A percentile compares a stretch with the other conserved stretches of the same genome.
Conservation (phyloP, 495 filamentous ascomycete species). For the Aspergillus incahuasiensis region DNA sequence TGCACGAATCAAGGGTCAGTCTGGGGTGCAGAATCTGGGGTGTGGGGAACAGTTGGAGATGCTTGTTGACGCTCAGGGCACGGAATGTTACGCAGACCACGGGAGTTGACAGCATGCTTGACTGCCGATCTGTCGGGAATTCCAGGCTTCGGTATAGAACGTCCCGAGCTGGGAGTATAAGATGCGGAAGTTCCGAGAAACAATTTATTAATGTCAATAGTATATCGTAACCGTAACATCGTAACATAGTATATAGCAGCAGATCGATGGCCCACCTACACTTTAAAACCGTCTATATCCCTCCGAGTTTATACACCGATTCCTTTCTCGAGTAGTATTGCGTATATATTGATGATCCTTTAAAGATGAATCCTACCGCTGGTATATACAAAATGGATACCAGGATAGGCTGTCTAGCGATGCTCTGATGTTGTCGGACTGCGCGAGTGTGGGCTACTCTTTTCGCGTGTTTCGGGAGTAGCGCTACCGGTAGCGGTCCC, state of each 20-base stretch:
- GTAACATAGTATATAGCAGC: neutral
- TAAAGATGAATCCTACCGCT: slow-evolving; percentile 1
- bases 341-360: slow-evolving; percentile 10
- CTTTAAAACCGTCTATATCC: neutral
- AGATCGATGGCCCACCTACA: neutral
- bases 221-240: slow-evolving; percentile 8
- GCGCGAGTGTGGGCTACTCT: slow-evolving; percentile 1
- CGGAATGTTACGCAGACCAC: neutral
- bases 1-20: neutral
- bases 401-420: slow-evolving; percentile 5
- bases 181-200: neutral
- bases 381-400: slow-evolving; percentile 7
- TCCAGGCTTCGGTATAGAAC: neutral
- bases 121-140: neutral
- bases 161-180: neutral
- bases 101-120: neutral
- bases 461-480: slow-evolving; percentile 20
- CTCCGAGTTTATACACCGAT: neutral
- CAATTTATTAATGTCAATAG: neutral
- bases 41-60: neutral
- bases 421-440: neutral
- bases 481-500: neutral
- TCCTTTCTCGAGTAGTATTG: neutral
- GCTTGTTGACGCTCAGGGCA: neutral
- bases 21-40: slow-evolving; percentile 1